phyloP scores from a whole-genome alignment of 2,329 filamentous ascomycete genomes.

The Hypoxylon sp. region DNA sequence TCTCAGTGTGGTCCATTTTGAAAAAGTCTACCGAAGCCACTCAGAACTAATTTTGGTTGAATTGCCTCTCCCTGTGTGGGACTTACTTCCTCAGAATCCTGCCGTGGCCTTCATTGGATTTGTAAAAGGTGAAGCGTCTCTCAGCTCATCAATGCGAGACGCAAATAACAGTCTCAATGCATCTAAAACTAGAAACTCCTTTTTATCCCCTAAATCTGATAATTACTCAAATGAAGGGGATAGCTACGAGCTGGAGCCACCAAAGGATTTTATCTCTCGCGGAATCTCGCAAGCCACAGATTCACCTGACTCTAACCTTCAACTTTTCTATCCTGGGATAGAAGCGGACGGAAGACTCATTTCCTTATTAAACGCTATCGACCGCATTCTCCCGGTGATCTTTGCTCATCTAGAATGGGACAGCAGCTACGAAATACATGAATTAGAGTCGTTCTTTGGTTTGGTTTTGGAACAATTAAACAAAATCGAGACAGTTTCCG shows the following conservation, averaged over 20 bases:
- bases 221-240: too few species aligned
- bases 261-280: background rate
- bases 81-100: conserved; percentile 1
- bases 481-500: background rate
- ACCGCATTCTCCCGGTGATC: background rate
- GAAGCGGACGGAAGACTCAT: background rate
- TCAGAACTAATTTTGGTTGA: background rate
- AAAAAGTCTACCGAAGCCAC: conserved; percentile 3
- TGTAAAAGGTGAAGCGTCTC: background rate
- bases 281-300: too few species aligned
- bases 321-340: background rate
- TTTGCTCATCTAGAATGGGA: background rate
- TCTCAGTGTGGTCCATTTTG: background rate
- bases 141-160: background rate
- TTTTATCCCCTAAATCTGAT: too few species aligned
- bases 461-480: background rate
- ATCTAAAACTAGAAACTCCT: too few species aligned
- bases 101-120: conserved; percentile 1
- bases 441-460: background rate
- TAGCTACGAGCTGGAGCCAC: too few species aligned
- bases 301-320: background rate
- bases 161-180: background rate
- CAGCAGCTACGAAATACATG: background rate
- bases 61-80: conserved; percentile 1
- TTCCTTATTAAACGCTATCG: background rate